phyloP scores from a whole-genome alignment of 2,329 filamentous ascomycete genomes.

The Trichoderma sp. region DNA sequence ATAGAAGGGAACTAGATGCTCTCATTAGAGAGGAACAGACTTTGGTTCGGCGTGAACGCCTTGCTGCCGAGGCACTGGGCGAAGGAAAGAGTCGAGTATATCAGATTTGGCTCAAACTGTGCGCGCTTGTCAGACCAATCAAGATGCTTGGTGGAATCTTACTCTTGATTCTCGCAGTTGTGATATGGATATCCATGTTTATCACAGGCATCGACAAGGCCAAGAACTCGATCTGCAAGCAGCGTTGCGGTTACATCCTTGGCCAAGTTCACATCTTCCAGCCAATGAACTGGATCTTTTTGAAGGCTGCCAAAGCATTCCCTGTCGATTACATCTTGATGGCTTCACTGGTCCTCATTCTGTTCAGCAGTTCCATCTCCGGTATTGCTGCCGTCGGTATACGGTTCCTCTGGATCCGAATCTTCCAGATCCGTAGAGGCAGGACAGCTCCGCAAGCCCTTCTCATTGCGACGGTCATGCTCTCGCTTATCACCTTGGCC shows the following conservation, averaged over 20 bases:
- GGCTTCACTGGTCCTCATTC: constrained; percentile 78
- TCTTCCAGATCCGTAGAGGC: constrained; percentile 89
- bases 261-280: constrained; percentile 89
- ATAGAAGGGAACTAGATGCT: constrained; percentile 84
- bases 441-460: constrained; percentile 91
- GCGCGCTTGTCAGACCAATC: constrained; percentile 81
- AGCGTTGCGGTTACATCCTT: constrained; percentile 88
- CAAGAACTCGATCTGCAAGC: constrained; percentile 90
- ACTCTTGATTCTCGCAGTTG: constrained; percentile 71
- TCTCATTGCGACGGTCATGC: constrained; percentile 85
- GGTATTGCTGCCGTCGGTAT: constrained; percentile 88
- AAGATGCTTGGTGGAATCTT: constrained; percentile 85
- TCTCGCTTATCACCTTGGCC: constrained; percentile 85
- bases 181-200: constrained; percentile 90
- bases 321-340: constrained; percentile 92
- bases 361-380: constrained; percentile 86
- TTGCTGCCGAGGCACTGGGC: constrained; percentile 81
- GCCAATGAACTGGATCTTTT: constrained; percentile 82
- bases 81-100: constrained; percentile 76
- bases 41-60: constrained; percentile 81
- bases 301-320: constrained; percentile 80
- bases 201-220: constrained; percentile 96
- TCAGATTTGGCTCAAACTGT: constrained; percentile 76
- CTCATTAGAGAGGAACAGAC: constrained; percentile 90
- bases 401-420: constrained; percentile 90